Conservation (phyloP, 345 rosid species). For the Bruguiera sexangula region DNA sequence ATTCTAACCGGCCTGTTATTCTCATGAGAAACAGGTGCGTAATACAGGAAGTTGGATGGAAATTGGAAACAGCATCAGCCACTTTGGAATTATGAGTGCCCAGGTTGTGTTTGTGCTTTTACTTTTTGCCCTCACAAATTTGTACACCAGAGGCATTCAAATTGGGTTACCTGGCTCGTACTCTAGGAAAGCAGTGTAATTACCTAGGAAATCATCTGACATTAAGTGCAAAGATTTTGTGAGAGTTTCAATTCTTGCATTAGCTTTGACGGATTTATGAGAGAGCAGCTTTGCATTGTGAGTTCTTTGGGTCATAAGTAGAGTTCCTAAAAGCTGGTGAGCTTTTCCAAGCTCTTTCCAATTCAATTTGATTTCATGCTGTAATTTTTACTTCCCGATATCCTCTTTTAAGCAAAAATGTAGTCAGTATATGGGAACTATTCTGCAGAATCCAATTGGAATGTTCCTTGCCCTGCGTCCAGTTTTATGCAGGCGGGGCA, state of each 20-base stretch:
- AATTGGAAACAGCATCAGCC: slow-evolving; percentile 93
- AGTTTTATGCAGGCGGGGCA: too few species aligned
- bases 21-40: slow-evolving; percentile 49
- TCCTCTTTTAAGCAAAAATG: too few species aligned
- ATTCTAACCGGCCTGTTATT: background rate
- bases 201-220: background rate
- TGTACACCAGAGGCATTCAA: slow-evolving; percentile 73
- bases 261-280: background rate
- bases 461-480: too few species aligned
- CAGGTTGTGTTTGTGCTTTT: slow-evolving; percentile 90
- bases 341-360: background rate
- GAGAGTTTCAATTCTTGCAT: background rate
- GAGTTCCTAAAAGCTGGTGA: background rate
- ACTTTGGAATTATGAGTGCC: slow-evolving; percentile 92
- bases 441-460: too few species aligned
- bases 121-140: slow-evolving; percentile 80
- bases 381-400: too few species aligned
- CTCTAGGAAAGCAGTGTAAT: slow-evolving; percentile 54
- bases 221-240: background rate
- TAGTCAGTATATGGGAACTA: too few species aligned
- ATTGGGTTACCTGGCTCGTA: slow-evolving; percentile 36
- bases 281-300: background rate
- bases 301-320: too few species aligned
- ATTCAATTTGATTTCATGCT: background rate
- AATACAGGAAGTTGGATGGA: slow-evolving; percentile 99